These are phyloP conservation scores for barrel medic (Medicago truncatula) DNA, from an alignment of 306 rosid genomes.

Conservation along the genomic window DNA sequence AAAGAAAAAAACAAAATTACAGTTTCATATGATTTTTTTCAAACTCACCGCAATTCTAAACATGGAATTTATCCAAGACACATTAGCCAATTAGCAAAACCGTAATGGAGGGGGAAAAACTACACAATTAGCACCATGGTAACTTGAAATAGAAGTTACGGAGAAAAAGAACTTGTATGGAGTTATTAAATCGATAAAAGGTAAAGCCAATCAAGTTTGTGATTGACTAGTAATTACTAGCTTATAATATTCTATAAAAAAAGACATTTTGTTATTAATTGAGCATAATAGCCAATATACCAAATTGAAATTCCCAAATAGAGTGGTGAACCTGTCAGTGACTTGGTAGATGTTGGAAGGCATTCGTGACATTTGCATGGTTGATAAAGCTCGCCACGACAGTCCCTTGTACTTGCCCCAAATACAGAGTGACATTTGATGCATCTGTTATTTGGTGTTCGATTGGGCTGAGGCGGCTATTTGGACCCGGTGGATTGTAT, in stretches of 20 bases:
- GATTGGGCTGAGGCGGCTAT: constrained; percentile 81
- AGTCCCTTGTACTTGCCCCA: constrained; percentile 99
- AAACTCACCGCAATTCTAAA: too few relatives aligned
- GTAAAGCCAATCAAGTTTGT: too few relatives aligned
- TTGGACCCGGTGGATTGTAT: constrained; percentile 89
- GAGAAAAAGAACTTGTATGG: constrained; percentile 26
- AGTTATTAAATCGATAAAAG: too few relatives aligned
- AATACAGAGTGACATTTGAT: constrained; percentile 90
- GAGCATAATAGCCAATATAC: too few relatives aligned
- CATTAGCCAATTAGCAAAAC: not conserved
- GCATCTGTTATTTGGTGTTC: constrained; percentile 97
- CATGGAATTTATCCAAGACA: not conserved
- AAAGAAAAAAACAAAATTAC: too few relatives aligned
- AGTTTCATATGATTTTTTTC: too few relatives aligned
- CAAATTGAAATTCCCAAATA: too few relatives aligned
- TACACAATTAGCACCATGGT: too few relatives aligned
- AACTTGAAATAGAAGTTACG: constrained; percentile 54
- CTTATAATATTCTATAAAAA: constrained; percentile 14
- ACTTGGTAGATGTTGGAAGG: constrained; percentile 98
- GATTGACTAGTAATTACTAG: constrained; percentile 32
- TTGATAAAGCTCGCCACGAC: constrained; percentile 67
- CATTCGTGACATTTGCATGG: constrained; percentile 76
- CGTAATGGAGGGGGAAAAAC: not conserved
- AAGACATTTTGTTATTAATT: too few relatives aligned
- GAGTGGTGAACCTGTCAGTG: constrained; percentile 82